These are phyloP conservation scores for Wickerhamomyces queroliae DNA, from an alignment of 805 yeast species.

Conservation along the genomic window DNA sequence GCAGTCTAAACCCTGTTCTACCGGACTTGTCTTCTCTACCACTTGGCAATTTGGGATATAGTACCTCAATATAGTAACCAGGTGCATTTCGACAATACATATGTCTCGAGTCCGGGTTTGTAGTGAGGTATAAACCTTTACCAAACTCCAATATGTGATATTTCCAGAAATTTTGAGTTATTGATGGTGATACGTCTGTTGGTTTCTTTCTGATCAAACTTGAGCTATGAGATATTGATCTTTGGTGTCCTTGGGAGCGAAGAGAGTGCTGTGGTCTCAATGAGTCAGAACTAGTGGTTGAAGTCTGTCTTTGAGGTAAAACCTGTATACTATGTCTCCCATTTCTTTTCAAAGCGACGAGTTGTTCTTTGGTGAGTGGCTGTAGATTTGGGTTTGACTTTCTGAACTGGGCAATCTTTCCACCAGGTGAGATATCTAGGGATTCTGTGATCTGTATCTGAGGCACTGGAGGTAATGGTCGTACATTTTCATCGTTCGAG, in stretches of 20 bases:
- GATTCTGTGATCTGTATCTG: conserved; percentile 1
- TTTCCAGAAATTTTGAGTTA: conserved; percentile 28
- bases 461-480: background rate
- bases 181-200: background rate
- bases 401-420: conserved; percentile 6
- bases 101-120: conserved; percentile 61
- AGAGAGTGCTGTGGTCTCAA: background rate
- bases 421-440: conserved; percentile 1
- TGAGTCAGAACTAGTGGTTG: conserved; percentile 1
- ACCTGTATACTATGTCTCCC: conserved; percentile 2
- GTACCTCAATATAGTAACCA: conserved; percentile 47
- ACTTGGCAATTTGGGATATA: conserved; percentile 10
- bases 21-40: conserved; percentile 8
- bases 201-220: background rate
- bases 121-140: conserved; percentile 52
- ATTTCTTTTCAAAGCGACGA: conserved; percentile 1
- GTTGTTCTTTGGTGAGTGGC: conserved; percentile 10
- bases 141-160: conserved; percentile 56
- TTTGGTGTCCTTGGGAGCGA: background rate
- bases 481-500: background rate
- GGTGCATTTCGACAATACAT: conserved; percentile 56
- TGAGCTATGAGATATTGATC: background rate
- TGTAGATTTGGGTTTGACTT: conserved; percentile 20
- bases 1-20: conserved; percentile 26
- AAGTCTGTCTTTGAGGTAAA: background rate